Conservation (phyloP, 2,329 filamentous ascomycete species). For the Thelonectria blattea region DNA sequence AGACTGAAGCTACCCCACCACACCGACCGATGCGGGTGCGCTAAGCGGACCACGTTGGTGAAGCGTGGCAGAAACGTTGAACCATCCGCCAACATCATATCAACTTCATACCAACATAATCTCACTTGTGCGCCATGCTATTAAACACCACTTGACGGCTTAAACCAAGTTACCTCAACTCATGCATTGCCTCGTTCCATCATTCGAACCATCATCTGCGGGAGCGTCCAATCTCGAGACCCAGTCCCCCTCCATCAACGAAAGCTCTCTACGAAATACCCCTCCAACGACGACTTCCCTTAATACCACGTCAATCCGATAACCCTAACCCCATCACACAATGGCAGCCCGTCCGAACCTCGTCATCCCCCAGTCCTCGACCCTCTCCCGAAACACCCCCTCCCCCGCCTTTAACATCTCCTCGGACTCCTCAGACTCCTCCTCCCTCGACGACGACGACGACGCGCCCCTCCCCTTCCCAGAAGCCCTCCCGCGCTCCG, state of each 20-base stretch:
- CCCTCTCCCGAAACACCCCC: conserved; percentile 31
- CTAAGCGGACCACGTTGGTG: conserved; percentile 9
- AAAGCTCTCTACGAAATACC: background rate
- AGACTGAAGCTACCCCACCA: conserved; percentile 1
- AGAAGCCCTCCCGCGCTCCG: conserved; percentile 77
- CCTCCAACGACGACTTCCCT: background rate
- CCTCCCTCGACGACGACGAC: conserved; percentile 50
- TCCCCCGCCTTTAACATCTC: conserved; percentile 50
- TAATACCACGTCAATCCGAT: background rate
- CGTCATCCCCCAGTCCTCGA: conserved; percentile 37
- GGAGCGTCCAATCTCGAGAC: background rate
- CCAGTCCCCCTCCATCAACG: background rate
- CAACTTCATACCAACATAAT: background rate
- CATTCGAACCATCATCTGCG: background rate
- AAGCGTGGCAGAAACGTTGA: conserved; percentile 18
- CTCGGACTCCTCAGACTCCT: conserved; percentile 46
- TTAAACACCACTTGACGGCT: too few relatives aligned
- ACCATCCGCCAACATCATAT: conserved; percentile 7
- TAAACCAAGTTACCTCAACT: background rate
- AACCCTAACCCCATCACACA: background rate
- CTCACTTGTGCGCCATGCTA: background rate
- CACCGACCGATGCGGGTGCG: background rate
- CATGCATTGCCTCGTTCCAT: background rate
- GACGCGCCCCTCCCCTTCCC: conserved; percentile 86
- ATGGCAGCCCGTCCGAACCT: conserved; percentile 36